Conservation (phyloP, 441 rosid species). For the Daphne laureola region DNA sequence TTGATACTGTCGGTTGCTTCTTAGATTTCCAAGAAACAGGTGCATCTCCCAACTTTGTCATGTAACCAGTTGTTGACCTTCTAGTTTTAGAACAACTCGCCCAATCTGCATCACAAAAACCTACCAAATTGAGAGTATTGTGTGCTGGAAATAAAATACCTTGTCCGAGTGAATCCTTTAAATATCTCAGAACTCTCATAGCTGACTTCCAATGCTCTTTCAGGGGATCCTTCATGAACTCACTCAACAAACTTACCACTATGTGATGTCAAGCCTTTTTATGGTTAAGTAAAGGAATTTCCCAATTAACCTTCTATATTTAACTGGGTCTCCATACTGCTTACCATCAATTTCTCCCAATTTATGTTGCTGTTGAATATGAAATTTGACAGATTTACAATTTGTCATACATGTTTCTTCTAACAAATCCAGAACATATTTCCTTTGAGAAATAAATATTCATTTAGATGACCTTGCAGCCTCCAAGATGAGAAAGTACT, state of each 20-base stretch:
- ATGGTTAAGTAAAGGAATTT: conserved; percentile 2
- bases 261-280: not conserved
- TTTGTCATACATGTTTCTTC: not conserved
- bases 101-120: too few relatives aligned
- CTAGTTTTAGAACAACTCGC: too few relatives aligned
- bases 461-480: not conserved
- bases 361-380: not conserved
- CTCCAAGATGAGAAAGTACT: not conserved
- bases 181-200: too few relatives aligned
- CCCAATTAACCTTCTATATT: not conserved
- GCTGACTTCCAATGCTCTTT: too few relatives aligned
- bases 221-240: too few relatives aligned
- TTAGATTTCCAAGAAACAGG: not conserved
- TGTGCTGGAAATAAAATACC: too few relatives aligned
- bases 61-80: too few relatives aligned
- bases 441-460: not conserved
- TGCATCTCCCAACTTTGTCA: not conserved
- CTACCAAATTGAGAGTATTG: too few relatives aligned
- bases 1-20: not conserved
- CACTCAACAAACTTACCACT: not conserved
- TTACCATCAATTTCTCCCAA: not conserved
- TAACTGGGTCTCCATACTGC: not conserved
- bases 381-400: not conserved
- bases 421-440: not conserved
- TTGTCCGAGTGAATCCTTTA: too few relatives aligned